Evolutionary conservation across 2,329 filamentous ascomycete genomes (phyloP), one percentile per base, ranked within the genome.

Genomic region (Didymella pomorum): DNA sequence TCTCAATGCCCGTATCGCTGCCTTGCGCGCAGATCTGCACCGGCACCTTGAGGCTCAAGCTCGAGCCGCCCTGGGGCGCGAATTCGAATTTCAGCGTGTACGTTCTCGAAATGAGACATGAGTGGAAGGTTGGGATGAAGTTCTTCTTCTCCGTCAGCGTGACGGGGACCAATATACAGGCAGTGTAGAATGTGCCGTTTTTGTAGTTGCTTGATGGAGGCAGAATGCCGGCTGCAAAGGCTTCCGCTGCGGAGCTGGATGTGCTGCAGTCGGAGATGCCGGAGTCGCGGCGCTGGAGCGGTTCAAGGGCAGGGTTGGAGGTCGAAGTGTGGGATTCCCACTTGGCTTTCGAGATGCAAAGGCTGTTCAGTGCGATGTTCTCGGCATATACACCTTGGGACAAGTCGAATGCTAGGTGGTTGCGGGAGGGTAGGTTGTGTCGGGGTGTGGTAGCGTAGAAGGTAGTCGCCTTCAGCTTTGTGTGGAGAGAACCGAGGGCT

Each of bases 121-220:
- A 83, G 78, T 90, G 86, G 77, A 91, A 92, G 2, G 87, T 88
- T 1, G 89, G 89, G 20, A 89, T 77, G 71, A 89, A 89, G 25
- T 82, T 78, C 65, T 88, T 89, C 61, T 79, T 79, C n/a, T 71
- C 68, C 0, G 89, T 88, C 0, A 90, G 80, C 0, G 82, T 82
- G 67, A 91, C 78, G 0, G 89, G 89, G 2, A 90, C 83, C 2
- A 89, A 71, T 33, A 91, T 78, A n/a, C 80, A 80, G 7, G 87
- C 82, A 2, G 85, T 87, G 75, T 89, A 91, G 75, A 84, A 88
- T 16, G 70, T 69, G 6, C 75, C 73, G 4, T 44, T 60, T 1
- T 77, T 73, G 71, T 83, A 85, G 39, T 70, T 70, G 8, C 72
- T 71, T 50, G 77, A 78, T 2, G 77, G 65, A 2, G 68, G 69